Conservation (phyloP, 73 alveolate genomes). For the Tetrahymena malaccensis region DNA sequence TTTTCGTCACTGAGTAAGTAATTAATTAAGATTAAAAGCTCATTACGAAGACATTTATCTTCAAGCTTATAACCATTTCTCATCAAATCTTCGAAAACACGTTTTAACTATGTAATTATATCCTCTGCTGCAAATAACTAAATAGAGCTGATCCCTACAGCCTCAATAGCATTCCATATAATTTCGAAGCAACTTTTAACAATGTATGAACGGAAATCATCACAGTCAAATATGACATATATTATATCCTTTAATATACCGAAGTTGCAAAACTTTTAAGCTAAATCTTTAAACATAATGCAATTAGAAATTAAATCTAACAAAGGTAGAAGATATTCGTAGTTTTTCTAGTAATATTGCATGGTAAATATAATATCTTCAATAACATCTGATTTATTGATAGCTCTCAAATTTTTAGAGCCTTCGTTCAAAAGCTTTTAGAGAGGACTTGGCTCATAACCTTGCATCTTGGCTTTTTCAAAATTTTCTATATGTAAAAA, state of each 20-base stretch:
- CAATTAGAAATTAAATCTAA: constrained; percentile 33
- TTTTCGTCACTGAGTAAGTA: constrained; percentile 80
- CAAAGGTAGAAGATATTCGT: constrained; percentile 31
- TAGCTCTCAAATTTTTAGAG: constrained; percentile 35
- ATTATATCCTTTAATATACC: constrained; percentile 90
- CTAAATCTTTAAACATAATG: constrained; percentile 45
- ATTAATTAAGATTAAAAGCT: constrained; percentile 77
- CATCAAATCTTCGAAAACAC: constrained; percentile 80
- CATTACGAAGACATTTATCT: constrained; percentile 93
- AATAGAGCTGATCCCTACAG: constrained; percentile 83
- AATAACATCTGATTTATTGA: constrained; percentile 15
- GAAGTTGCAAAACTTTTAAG: constrained; percentile 82
- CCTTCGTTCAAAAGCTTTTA: constrained; percentile 19
- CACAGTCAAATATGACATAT: constrained; percentile 68
- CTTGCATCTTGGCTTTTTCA: neutral
- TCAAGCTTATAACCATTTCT: constrained; percentile 89
- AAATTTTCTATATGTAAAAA: neutral
- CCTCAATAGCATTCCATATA: constrained; percentile 95
- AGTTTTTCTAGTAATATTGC: constrained; percentile 28
- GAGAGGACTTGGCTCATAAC: constrained; percentile 11
- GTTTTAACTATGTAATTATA: constrained; percentile 72
- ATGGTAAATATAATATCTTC: constrained; percentile 34
- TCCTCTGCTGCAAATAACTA: constrained; percentile 86
- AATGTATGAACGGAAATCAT: constrained; percentile 87
- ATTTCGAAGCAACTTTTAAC: constrained; percentile 89